Evolutionary conservation across 2,329 filamentous ascomycete genomes (phyloP).

Genomic region (Cercospora canescens): DNA sequence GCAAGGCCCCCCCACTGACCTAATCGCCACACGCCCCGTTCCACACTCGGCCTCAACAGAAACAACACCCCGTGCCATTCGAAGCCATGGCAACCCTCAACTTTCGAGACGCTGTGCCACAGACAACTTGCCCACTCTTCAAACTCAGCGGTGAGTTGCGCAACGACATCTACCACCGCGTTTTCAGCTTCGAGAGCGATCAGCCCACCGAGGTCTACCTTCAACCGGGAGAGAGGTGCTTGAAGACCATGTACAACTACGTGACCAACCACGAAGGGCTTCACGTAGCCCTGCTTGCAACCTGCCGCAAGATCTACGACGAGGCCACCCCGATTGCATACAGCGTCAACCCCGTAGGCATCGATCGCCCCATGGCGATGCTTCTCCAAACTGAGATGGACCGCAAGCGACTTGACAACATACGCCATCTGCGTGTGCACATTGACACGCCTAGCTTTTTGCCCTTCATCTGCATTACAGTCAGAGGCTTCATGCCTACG

Average conservation of each 20-base stretch:
- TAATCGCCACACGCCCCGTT: not conserved
- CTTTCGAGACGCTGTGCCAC: not conserved
- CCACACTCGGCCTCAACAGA: not conserved
- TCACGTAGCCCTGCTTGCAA: not conserved
- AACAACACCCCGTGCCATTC: not conserved
- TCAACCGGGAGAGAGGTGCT: not conserved
- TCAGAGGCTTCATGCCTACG: not conserved
- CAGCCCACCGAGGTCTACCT: not conserved
- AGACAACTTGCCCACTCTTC: not conserved
- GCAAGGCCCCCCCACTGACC: not conserved
- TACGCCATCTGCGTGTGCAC: not conserved
- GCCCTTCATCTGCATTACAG: not conserved
- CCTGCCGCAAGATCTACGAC: not conserved
- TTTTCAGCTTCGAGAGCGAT: not conserved
- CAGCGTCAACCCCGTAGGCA: not conserved
- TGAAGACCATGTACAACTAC: not conserved
- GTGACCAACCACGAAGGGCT: not conserved
- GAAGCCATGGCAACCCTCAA: not conserved
- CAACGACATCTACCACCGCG: not conserved
- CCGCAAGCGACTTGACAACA: not conserved
- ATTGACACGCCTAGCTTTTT: not conserved
- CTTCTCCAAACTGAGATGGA: not conserved
- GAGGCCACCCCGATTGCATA: not conserved
- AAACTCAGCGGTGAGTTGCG: not conserved
- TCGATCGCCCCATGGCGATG: not conserved